Conservation (phyloP, 805 yeast genomes). For the Tetrapisispora taiwanensis region DNA sequence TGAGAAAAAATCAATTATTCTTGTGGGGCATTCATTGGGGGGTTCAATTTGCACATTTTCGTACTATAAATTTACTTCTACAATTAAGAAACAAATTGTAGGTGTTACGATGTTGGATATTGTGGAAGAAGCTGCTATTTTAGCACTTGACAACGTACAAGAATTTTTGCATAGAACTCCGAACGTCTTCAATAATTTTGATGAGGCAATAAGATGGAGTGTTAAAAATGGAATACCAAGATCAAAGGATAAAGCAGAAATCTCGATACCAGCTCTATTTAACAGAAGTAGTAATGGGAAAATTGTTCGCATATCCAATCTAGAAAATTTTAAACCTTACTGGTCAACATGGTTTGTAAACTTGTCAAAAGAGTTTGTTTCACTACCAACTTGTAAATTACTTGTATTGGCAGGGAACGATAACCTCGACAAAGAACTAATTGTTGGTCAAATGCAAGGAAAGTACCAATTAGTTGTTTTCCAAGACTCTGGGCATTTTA, state of each 20-base stretch:
- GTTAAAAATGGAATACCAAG: constrained; percentile 44
- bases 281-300: constrained; percentile 14
- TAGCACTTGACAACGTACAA: constrained; percentile 58
- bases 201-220: constrained; percentile 77
- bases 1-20: constrained; percentile 32
- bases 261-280: constrained; percentile 72
- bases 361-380: constrained; percentile 46
- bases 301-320: constrained; percentile 54
- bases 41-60: constrained; percentile 70
- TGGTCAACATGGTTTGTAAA: constrained; percentile 82
- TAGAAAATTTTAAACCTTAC: constrained; percentile 47
- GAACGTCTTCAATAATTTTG: constrained; percentile 37
- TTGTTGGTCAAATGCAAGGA: constrained; percentile 98
- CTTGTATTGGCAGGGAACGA: constrained; percentile 84
- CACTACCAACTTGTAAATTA: constrained; percentile 50
- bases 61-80: constrained; percentile 20
- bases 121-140: constrained; percentile 84
- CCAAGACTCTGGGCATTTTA: constrained; percentile 76
- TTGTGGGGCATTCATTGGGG: constrained; percentile 89
- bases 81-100: constrained; percentile 29
- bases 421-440: constrained; percentile 70
- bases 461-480: constrained; percentile 81
- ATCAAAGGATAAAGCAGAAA: constrained; percentile 49
- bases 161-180: constrained; percentile 62
- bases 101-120: constrained; percentile 83